Evolutionary conservation across 441 rosid species (phyloP).

Genomic region (Gossypium lobatum): DNA sequence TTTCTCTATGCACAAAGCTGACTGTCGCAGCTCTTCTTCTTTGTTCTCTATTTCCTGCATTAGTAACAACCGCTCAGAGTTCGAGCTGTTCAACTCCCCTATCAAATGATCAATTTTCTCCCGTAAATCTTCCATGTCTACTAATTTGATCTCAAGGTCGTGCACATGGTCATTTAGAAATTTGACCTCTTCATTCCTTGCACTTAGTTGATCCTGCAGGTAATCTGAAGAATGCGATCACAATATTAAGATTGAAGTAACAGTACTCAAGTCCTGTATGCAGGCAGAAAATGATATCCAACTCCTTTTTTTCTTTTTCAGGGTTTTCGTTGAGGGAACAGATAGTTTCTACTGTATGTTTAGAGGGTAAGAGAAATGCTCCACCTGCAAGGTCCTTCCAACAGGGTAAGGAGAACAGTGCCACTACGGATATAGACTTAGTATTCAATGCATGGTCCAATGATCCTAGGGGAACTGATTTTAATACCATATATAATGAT

Average conservation of each 20-base stretch:
- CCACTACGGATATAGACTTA: background rate
- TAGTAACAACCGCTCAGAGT: constrained; percentile 41
- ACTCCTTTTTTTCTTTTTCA: background rate
- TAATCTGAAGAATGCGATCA: constrained; percentile 40
- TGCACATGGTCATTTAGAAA: constrained; percentile 47
- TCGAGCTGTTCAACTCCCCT: constrained; percentile 46
- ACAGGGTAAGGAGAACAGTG: background rate
- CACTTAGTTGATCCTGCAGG: constrained; percentile 70
- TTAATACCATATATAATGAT: background rate
- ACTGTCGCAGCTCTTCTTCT: constrained; percentile 49
- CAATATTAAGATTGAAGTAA: constrained; percentile 11
- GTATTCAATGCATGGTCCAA: background rate
- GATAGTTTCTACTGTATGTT: background rate
- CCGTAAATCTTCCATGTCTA: constrained; percentile 42
- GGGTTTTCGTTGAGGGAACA: background rate
- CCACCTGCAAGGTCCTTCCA: background rate
- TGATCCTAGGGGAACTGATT: background rate
- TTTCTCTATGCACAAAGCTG: constrained; percentile 45
- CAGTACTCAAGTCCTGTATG: background rate
- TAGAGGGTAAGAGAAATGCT: background rate
- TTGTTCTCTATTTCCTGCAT: constrained; percentile 51
- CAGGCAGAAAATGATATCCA: background rate
- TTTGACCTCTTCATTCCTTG: constrained; percentile 50
- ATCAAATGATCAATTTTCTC: constrained; percentile 35
- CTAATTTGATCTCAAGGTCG: constrained; percentile 55